These are phyloP conservation scores for Sphagnum tenellum DNA, from an alignment of 225 moss, liverwort and hornwort species.

Conservation along the genomic window DNA sequence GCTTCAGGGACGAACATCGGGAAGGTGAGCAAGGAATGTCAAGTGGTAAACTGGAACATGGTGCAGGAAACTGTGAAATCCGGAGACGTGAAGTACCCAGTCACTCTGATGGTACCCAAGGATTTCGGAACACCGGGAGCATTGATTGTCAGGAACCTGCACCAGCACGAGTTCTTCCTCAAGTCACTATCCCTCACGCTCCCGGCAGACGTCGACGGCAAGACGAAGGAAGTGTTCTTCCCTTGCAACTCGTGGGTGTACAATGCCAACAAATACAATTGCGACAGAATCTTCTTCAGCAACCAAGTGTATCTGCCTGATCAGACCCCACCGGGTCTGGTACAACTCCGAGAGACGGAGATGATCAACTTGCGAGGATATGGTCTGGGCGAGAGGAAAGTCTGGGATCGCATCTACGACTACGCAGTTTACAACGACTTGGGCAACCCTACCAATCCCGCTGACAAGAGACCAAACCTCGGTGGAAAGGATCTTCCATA, in stretches of 20 bases:
- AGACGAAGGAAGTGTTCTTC: conserved; percentile 15
- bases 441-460: conserved; percentile 3
- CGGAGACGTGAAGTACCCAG: no score
- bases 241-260: conserved; percentile 59
- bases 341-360: conserved; percentile 41
- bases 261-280: conserved; percentile 11
- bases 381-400: conserved; percentile 46
- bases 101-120: conserved; percentile 5
- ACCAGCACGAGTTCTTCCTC: conserved; percentile 66
- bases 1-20: neutral
- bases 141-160: conserved; percentile 46
- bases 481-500: conserved; percentile 53
- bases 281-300: conserved; percentile 32
- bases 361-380: conserved; percentile 42
- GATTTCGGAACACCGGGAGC: conserved; percentile 61
- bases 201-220: neutral
- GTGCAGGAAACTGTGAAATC: no score
- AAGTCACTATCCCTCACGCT: conserved; percentile 31
- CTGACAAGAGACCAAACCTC: conserved; percentile 28
- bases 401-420: conserved; percentile 69
- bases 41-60: neutral
- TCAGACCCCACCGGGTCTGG: conserved; percentile 54
- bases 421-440: conserved; percentile 11
- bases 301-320: conserved; percentile 51
- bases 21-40: neutral